phyloP scores from a whole-genome alignment of 371 early-diverging fungal species.

The Mortierella sp. region DNA sequence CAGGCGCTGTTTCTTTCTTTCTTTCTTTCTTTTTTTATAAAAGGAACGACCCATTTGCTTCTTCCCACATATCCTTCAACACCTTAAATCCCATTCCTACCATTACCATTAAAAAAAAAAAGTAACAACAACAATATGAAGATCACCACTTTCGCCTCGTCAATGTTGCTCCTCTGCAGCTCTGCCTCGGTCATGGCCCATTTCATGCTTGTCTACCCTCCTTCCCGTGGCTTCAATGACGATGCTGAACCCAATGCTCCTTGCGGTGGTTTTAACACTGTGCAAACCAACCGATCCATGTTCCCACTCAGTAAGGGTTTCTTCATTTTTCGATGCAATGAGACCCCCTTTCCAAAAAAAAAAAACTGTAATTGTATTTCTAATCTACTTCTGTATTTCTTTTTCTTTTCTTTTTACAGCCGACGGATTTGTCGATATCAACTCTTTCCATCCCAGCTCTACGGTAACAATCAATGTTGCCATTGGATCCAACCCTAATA shows the following conservation, averaged over 20 bases:
- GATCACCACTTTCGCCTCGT: slow-evolving; percentile 20
- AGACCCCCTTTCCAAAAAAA: too few relatives aligned
- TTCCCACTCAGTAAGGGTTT: slow-evolving; percentile 60
- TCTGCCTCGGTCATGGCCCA: slow-evolving; percentile 56
- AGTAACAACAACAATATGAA: slow-evolving; percentile 21
- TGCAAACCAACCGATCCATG: slow-evolving; percentile 46
- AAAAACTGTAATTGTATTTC: too few relatives aligned
- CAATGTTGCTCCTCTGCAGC: slow-evolving; percentile 26
- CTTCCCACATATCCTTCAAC: too few relatives aligned
- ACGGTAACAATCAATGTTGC: slow-evolving; percentile 60
- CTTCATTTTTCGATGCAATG: too few relatives aligned
- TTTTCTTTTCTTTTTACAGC: slow-evolving; percentile 16
- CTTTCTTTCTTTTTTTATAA: too few relatives aligned
- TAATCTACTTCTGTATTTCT: too few relatives aligned
- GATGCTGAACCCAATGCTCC: slow-evolving; percentile 62
- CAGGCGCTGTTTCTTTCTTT: too few relatives aligned
- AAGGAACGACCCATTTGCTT: too few relatives aligned
- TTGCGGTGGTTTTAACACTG: slow-evolving; percentile 64
- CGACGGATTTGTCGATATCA: slow-evolving; percentile 63
- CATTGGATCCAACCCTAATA: slow-evolving; percentile 56
- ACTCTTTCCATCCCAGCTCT: slow-evolving; percentile 60
- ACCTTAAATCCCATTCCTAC: too few relatives aligned
- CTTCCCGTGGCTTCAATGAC: slow-evolving; percentile 64
- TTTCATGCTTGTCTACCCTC: slow-evolving; percentile 62
- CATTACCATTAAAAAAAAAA: too few relatives aligned